Evolutionary conservation across 2,329 filamentous ascomycete species (phyloP).

Genomic region (Neopestalotiopsis sp.): DNA sequence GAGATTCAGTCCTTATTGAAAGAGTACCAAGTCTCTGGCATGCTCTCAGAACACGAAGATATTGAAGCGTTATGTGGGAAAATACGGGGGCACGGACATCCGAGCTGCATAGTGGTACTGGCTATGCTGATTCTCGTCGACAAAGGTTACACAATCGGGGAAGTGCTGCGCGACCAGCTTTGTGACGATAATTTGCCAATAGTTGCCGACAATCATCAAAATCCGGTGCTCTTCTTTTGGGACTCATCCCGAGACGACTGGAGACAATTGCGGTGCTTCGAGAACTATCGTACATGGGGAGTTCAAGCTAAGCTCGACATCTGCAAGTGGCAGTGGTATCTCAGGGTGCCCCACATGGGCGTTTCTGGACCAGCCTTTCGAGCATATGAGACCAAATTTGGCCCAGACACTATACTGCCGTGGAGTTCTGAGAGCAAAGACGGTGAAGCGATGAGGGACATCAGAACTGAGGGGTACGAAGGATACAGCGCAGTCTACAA

Average conservation of each 20-base stretch:
- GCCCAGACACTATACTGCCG: fast-evolving
- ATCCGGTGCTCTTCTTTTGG: neutral
- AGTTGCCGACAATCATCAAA: neutral
- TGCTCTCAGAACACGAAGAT: neutral
- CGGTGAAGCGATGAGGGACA: neutral
- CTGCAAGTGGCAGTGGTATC: neutral
- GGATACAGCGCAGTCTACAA: neutral
- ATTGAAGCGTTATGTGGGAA: neutral
- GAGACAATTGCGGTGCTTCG: neutral
- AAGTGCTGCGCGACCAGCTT: neutral
- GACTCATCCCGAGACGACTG: no score
- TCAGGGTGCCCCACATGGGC: neutral
- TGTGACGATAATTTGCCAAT: neutral
- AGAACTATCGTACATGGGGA: neutral
- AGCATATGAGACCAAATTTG: neutral
- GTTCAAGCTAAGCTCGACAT: neutral
- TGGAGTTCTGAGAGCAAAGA: neutral
- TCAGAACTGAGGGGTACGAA: neutral
- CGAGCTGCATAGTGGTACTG: neutral
- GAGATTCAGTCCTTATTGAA: neutral
- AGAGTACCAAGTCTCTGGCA: neutral
- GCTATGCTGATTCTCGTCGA: neutral
- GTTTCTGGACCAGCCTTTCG: neutral
- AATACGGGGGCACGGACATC: neutral
- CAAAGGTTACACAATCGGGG: neutral